These are phyloP conservation scores for Paramecium biaurelia DNA, from an alignment of 73 alveolate genomes.

Conservation along the genomic window DNA sequence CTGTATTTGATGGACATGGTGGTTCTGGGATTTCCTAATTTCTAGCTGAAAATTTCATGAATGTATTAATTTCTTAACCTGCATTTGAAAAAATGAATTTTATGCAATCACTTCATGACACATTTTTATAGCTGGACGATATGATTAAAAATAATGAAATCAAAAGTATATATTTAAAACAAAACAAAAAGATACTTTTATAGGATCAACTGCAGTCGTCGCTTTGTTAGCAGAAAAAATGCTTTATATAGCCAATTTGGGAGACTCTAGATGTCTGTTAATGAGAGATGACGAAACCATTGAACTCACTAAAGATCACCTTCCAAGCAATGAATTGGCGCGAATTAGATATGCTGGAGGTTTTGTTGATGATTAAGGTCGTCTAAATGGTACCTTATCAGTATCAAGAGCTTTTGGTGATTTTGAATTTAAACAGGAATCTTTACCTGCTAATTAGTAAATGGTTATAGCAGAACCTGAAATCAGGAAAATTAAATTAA, in stretches of 20 bases:
- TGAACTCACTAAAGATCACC: constrained; percentile 55
- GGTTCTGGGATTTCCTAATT: not conserved
- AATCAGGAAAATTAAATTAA: constrained; percentile 2
- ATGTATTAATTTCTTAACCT: not conserved
- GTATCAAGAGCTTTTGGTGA: constrained; percentile 87
- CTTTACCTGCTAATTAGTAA: not conserved
- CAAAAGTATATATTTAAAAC: not conserved
- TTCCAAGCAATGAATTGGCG: constrained; percentile 50
- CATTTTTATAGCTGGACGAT: not conserved
- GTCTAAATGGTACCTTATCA: constrained; percentile 75
- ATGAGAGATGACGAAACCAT: constrained; percentile 53
- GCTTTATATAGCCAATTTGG: constrained; percentile 59
- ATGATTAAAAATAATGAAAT: not conserved
- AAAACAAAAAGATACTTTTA: not conserved
- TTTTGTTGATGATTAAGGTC: constrained; percentile 56
- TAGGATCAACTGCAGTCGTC: constrained; percentile 63
- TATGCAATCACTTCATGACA: not conserved
- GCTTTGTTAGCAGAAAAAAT: constrained; percentile 59
- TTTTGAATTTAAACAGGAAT: constrained; percentile 73
- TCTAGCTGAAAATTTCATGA: not conserved
- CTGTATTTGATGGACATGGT: constrained; percentile 59
- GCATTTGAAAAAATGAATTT: not conserved
- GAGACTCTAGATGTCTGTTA: constrained; percentile 60
- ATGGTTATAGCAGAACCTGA: constrained; percentile 29
- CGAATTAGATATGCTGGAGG: constrained; percentile 66